These are phyloP conservation scores for Yarrowia sp. DNA, from an alignment of 805 yeast species.

Conservation along the genomic window DNA sequence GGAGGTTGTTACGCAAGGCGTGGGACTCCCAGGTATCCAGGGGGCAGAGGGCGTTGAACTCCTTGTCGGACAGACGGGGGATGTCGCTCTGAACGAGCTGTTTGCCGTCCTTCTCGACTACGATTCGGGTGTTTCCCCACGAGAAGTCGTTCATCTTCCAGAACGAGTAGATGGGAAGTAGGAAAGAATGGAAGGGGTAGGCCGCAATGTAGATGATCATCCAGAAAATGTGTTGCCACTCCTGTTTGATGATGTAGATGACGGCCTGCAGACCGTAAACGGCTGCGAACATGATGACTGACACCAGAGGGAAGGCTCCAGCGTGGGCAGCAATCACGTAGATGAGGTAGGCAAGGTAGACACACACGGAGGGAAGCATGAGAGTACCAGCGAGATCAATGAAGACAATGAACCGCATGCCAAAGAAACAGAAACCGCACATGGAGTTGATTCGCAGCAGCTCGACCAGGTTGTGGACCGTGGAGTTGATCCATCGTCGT, in stretches of 20 bases:
- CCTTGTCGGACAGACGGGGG: slow-evolving; percentile 30
- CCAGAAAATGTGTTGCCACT: slow-evolving; percentile 60
- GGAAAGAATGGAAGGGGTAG: slow-evolving; percentile 67
- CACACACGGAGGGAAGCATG: slow-evolving; percentile 65
- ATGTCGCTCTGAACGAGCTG: slow-evolving; percentile 49
- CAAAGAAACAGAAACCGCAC: slow-evolving; percentile 67
- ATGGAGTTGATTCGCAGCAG: slow-evolving; percentile 62
- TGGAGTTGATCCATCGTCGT: slow-evolving; percentile 72
- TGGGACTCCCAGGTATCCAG: slow-evolving; percentile 52
- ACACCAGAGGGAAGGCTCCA: slow-evolving; percentile 59
- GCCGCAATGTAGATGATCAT: slow-evolving; percentile 64
- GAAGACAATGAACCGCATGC: slow-evolving; percentile 65
- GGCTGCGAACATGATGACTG: slow-evolving; percentile 61
- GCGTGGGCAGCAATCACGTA: slow-evolving; percentile 58
- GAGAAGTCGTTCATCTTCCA: slow-evolving; percentile 72
- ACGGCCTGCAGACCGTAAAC: slow-evolving; percentile 65
- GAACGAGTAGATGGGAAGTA: slow-evolving; percentile 64
- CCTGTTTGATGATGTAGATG: slow-evolving; percentile 57
- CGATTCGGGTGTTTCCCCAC: slow-evolving; percentile 70
- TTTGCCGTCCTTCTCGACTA: slow-evolving; percentile 61
- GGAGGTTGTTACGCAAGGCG: slow-evolving; percentile 50
- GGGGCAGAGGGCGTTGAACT: slow-evolving; percentile 45
- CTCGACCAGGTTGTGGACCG: slow-evolving; percentile 68
- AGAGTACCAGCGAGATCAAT: slow-evolving; percentile 64
- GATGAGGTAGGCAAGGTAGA: slow-evolving; percentile 61